These are phyloP conservation scores for Sphaerulina vaccinii DNA, from an alignment of 2,329 filamentous ascomycete genomes.

Conservation along the genomic window DNA sequence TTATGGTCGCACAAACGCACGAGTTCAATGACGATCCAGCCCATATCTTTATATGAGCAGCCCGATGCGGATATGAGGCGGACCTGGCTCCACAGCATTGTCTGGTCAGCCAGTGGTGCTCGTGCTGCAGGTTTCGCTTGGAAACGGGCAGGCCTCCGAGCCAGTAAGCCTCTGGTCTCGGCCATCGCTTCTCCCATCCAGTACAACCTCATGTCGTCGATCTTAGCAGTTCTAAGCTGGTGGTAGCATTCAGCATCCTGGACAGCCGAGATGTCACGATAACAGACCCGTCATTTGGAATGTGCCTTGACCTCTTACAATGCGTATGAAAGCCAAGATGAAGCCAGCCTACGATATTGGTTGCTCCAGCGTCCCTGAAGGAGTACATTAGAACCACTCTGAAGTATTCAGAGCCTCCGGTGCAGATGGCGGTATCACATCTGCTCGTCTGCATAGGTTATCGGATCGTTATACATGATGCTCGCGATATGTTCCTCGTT, in stretches of 20 bases:
- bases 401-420: neutral
- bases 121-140: neutral
- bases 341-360: neutral
- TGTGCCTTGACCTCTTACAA: neutral
- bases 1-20: slow-evolving; percentile 3
- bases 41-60: slow-evolving; percentile 1
- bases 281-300: neutral
- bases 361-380: too few species aligned
- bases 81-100: slow-evolving; percentile 6
- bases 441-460: too few species aligned
- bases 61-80: slow-evolving; percentile 1
- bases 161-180: neutral
- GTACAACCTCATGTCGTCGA: neutral
- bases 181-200: neutral
- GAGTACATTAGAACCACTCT: neutral
- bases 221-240: too few species aligned
- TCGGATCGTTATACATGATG: too few species aligned
- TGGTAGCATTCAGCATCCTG: too few species aligned
- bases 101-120: neutral
- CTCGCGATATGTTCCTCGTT: too few species aligned
- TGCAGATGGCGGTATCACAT: neutral
- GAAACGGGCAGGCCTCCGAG: neutral
- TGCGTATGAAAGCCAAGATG: neutral
- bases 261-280: neutral
- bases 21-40: slow-evolving; percentile 1